Conservation (phyloP, 805 yeast genomes). For the Candida sanyiensis region DNA sequence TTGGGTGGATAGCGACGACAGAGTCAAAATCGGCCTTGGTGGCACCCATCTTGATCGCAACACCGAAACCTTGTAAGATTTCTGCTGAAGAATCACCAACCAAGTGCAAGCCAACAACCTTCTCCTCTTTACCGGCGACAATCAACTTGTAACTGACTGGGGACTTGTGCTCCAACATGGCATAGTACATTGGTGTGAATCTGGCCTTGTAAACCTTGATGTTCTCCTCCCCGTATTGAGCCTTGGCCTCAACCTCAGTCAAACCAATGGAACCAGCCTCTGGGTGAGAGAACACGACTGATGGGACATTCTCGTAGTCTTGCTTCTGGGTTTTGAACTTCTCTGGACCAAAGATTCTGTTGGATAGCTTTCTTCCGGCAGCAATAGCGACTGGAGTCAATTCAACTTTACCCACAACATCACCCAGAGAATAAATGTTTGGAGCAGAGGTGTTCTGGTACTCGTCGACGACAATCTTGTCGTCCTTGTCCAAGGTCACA, state of each 20-base stretch:
- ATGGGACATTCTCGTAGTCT: slow-evolving; percentile 83
- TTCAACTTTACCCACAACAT: slow-evolving; percentile 88
- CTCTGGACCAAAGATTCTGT: slow-evolving; percentile 84
- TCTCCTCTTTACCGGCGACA: slow-evolving; percentile 74
- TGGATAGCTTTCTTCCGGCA: slow-evolving; percentile 90
- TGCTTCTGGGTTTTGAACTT: slow-evolving; percentile 67
- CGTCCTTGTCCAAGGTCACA: slow-evolving; percentile 52
- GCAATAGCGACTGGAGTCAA: slow-evolving; percentile 98
- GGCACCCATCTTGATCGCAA: slow-evolving; percentile 98
- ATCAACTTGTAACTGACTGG: slow-evolving; percentile 86
- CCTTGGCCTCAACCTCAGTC: slow-evolving; percentile 70
- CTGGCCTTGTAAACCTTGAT: slow-evolving; percentile 76
- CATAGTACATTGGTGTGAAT: slow-evolving; percentile 90
- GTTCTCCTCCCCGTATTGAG: slow-evolving; percentile 71
- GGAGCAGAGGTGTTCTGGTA: slow-evolving; percentile 74
- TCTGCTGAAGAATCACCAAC: slow-evolving; percentile 91
- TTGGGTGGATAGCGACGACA: slow-evolving; percentile 98
- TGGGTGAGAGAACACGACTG: slow-evolving; percentile 97
- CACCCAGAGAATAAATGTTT: slow-evolving; percentile 83
- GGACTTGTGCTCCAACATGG: slow-evolving; percentile 71
- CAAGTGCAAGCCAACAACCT: slow-evolving; percentile 91
- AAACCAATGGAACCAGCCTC: slow-evolving; percentile 95
- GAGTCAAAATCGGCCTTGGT: slow-evolving; percentile 92
- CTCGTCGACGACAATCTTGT: slow-evolving; percentile 75
- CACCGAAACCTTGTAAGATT: slow-evolving; percentile 97